Evolutionary conservation across 2,329 filamentous ascomycete genomes (phyloP), one percentile per base, ranked within the genome.

Genomic region (Colletotrichum spinosum): DNA sequence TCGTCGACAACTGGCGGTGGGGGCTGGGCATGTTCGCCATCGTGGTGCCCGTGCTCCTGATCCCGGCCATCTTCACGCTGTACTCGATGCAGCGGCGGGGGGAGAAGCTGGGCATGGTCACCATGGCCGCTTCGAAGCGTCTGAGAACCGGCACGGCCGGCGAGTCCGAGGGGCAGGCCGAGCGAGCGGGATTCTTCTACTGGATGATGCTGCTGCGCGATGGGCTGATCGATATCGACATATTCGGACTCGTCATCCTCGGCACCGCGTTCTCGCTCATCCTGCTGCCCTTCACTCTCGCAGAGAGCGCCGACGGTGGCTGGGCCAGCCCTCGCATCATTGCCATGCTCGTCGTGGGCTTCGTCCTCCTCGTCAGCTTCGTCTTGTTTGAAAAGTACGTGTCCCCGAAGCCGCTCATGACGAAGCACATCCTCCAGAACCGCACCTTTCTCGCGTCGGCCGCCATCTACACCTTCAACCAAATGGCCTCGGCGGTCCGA

Each of bases 1-100:
- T 80, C 44, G 67, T 74, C 5, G 76, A 79, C 33, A 69, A 79
- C 46, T 90, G 87, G 86, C 82, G 88, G 50, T 90, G 88, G 88
- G 88, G 84, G 3, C 85, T 87, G 69, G 88, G 88, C 55, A 84
- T 84, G 72, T 90, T 88, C 74, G 82, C 85, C 60, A 88, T 91
- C 68, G 81, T 90, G 45, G 73, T 88, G 6, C 88, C 88, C 0
- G 79, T 84, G 6, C 81, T 87, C 39, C 84, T 86, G 53, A 68
- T 85, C 10, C 88, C 88, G 0, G 79, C 89, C 39, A 84, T 85
- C 44, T 71, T 81, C n/a, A 79, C 87, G 2, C 79, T 90, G 59
- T 79, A 84, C 57, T 75, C 81, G 60, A 88, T 90, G 73, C 84
- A 88, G 65, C 79, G 79, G 25, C 88, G 88, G 68, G 90, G 88